Percentiles rank a stretch among this genome's conserved stretches.
Conservation (phyloP, 345 rosid species). For the Corchorus capsularis region DNA sequence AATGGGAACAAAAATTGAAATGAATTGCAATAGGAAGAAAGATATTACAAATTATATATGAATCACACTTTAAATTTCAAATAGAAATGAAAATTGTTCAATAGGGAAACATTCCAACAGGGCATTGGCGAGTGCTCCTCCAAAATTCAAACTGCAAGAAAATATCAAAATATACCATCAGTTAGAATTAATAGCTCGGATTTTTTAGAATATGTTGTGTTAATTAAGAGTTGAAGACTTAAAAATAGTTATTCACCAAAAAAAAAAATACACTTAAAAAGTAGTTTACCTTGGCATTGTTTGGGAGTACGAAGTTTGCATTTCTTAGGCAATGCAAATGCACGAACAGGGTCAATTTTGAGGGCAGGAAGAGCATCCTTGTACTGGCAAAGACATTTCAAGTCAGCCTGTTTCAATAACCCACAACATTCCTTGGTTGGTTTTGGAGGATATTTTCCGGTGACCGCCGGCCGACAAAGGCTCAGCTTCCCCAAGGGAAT, state of each 20-base stretch:
- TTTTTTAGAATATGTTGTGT: neutral
- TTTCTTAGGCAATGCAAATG: conserved; percentile 47
- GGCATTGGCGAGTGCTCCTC: neutral
- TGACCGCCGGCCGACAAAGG: conserved; percentile 50
- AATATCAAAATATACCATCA: too few relatives aligned
- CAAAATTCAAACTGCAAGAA: too few relatives aligned
- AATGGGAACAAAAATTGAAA: neutral
- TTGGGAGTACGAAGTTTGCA: conserved; percentile 45
- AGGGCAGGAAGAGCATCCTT: conserved; percentile 44
- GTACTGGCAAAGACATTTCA: conserved; percentile 51
- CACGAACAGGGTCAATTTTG: conserved; percentile 44
- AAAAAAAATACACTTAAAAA: too few relatives aligned
- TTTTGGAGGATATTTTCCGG: conserved; percentile 43
- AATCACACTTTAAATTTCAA: neutral
- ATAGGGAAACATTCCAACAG: neutral
- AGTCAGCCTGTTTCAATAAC: conserved; percentile 35
- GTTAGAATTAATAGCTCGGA: too few relatives aligned
- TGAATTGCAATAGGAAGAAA: neutral
- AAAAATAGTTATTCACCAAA: too few relatives aligned
- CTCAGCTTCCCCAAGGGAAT: conserved; percentile 37
- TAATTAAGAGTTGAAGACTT: neutral
- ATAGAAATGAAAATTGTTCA: neutral
- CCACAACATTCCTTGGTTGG: conserved; percentile 51
- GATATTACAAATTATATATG: neutral
- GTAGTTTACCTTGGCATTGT: conserved; percentile 39